Percentiles rank a stretch among this genome's conserved stretches.
Evolutionary conservation across 768 basidiomycete species (phyloP).

Genomic region (Podaxis mareebaensis): DNA sequence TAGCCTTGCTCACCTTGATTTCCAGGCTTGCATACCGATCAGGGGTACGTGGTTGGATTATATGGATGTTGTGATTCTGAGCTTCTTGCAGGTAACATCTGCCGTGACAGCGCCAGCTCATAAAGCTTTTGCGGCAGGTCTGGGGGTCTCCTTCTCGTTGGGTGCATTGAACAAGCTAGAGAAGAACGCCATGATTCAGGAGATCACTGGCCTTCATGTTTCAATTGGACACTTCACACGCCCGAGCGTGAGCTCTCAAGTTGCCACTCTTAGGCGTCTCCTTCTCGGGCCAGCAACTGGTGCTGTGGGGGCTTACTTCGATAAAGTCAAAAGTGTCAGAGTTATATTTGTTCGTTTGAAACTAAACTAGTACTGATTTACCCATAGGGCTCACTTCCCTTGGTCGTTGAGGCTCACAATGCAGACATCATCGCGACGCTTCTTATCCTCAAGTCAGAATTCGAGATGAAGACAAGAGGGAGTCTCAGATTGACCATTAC

Average conservation of each 20-base stretch:
- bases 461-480: conserved; percentile 46
- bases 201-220: conserved; percentile 67
- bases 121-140: conserved; percentile 53
- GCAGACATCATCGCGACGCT: conserved; percentile 85
- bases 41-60: conserved; percentile 47
- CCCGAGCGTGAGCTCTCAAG: conserved; percentile 77
- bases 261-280: conserved; percentile 69
- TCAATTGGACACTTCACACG: conserved; percentile 48
- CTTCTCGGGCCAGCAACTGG: conserved; percentile 47
- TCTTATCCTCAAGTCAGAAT: conserved; percentile 65
- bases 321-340: conserved; percentile 44
- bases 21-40: conserved; percentile 66
- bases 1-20: neutral
- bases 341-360: neutral
- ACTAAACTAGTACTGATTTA: neutral
- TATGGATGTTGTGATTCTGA: neutral
- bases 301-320: conserved; percentile 44
- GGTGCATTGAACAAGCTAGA: conserved; percentile 61
- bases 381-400: conserved; percentile 62
- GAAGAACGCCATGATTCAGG: conserved; percentile 61
- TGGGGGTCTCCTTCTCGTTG: conserved; percentile 67
- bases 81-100: conserved; percentile 44
- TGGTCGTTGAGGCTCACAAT: conserved; percentile 73
- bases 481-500: conserved; percentile 59
- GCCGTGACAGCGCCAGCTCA: conserved; percentile 64